Percentiles rank a stretch among this genome's conserved stretches.
Conservation (phyloP, 768 basidiomycete species). For the Steccherinum ochraceum region DNA sequence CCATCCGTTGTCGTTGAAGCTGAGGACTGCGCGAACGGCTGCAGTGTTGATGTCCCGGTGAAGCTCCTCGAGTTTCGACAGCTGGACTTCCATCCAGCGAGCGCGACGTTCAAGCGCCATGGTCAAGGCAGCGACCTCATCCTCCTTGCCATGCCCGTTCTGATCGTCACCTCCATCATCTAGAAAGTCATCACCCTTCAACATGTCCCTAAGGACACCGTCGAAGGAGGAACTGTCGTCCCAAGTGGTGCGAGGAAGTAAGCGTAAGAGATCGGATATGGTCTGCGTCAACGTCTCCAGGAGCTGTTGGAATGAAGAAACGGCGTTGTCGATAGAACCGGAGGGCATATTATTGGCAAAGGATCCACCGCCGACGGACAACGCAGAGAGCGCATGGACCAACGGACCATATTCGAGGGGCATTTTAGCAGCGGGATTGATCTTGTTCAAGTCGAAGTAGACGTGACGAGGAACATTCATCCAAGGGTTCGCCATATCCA, state of each 20-base stretch:
- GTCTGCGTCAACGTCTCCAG: constrained; percentile 87
- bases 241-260: constrained; percentile 86
- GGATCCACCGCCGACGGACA: constrained; percentile 80
- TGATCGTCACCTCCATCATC: constrained; percentile 64
- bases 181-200: constrained; percentile 82
- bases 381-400: constrained; percentile 78
- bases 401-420: constrained; percentile 81
- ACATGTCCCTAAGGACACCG: constrained; percentile 80
- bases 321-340: constrained; percentile 86
- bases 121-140: constrained; percentile 81
- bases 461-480: constrained; percentile 66
- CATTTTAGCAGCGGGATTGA: constrained; percentile 73
- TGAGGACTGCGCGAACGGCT: constrained; percentile 73
- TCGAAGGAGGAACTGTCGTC: constrained; percentile 88
- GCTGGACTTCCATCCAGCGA: constrained; percentile 88
- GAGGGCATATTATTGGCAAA: constrained; percentile 81
- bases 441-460: constrained; percentile 66
- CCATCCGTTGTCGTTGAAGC: constrained; percentile 85
- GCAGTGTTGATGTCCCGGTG: constrained; percentile 89
- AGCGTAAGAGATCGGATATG: constrained; percentile 77
- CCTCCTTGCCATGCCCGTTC: constrained; percentile 58
- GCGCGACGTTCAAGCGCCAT: constrained; percentile 84
- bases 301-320: constrained; percentile 84
- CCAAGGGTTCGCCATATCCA: constrained; percentile 51
- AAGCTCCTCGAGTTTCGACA: constrained; percentile 82